These are phyloP conservation scores for Podochytrium sp. DNA, from an alignment of 192 early-diverging fungal species.

Conservation along the genomic window DNA sequence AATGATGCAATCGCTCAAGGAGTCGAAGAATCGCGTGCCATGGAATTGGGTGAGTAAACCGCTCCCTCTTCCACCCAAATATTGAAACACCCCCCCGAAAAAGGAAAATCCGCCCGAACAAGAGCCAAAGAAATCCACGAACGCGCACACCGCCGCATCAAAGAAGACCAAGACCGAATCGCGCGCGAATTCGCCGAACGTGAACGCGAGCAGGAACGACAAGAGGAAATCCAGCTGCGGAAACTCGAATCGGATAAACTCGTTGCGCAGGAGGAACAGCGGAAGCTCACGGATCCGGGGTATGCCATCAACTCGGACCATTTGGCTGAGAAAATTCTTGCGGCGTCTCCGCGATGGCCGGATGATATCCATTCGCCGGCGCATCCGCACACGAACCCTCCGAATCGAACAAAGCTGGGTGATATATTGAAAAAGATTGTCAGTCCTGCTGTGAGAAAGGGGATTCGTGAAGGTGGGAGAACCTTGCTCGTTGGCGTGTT, in stretches of 20 bases:
- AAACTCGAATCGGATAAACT: not conserved
- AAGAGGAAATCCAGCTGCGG: not conserved
- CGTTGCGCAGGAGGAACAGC: not conserved
- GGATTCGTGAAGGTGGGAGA: slow-evolving; percentile 19
- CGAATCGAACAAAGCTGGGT: not conserved
- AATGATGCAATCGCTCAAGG: slow-evolving; percentile 9
- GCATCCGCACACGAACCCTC: slow-evolving; percentile 17
- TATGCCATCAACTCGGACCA: not conserved
- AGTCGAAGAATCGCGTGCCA: slow-evolving; percentile 13
- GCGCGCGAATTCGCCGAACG: not conserved
- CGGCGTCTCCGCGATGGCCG: slow-evolving; percentile 23
- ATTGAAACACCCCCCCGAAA: not conserved
- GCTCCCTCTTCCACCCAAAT: not conserved
- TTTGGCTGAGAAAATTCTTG: slow-evolving; percentile 4
- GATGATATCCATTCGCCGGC: slow-evolving; percentile 6
- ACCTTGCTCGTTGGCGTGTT: too few relatives aligned
- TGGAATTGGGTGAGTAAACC: slow-evolving; percentile 13
- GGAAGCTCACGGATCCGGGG: not conserved
- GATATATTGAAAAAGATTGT: slow-evolving; percentile 25
- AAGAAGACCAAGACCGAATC: slow-evolving; percentile 8
- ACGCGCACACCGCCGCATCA: not conserved
- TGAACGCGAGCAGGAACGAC: not conserved
- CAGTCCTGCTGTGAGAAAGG: slow-evolving; percentile 12
- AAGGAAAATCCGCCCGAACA: slow-evolving; percentile 11
- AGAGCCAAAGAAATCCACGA: slow-evolving; percentile 28